Evolutionary conservation across 2,329 filamentous ascomycete genomes (phyloP).

Genomic region (Fonsecaea pedrosoi): DNA sequence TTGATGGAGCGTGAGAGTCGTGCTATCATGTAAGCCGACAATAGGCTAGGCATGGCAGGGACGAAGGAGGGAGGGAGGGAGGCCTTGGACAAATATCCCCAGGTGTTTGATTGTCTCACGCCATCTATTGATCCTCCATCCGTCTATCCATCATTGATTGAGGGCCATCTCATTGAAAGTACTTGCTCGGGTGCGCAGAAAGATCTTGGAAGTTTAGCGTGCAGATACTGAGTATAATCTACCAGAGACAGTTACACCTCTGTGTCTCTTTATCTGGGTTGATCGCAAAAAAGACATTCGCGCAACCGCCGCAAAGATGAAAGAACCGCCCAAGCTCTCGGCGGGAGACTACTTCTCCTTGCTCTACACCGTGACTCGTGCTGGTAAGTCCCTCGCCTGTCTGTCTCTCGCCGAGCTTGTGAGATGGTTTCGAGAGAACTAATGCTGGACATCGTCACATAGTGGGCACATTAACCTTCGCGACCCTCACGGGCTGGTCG

Average conservation of each 20-base stretch:
- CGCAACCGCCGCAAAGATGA: background rate
- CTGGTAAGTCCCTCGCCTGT: background rate
- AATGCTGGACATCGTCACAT: background rate
- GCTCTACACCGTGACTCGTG: background rate
- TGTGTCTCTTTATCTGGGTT: background rate
- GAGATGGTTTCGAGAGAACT: background rate
- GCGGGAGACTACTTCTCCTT: conserved; percentile 14
- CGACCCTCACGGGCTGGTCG: conserved; percentile 25
- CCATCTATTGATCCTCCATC: background rate
- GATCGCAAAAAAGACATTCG: background rate
- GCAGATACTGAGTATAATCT: no score
- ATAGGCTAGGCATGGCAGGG: no score
- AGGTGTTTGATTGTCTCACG: background rate
- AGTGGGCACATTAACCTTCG: conserved; percentile 22
- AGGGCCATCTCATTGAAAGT: background rate
- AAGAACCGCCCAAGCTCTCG: conserved; percentile 9
- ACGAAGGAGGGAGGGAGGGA: no score
- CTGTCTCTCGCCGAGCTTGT: background rate
- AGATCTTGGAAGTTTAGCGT: no score
- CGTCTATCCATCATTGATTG: background rate
- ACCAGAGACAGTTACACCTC: no score
- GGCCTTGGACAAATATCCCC: background rate
- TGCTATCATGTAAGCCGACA: background rate
- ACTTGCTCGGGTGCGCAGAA: background rate
- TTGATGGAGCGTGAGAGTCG: background rate